Conservation (phyloP, 805 yeast species). For the Lipomyces oligophaga region DNA sequence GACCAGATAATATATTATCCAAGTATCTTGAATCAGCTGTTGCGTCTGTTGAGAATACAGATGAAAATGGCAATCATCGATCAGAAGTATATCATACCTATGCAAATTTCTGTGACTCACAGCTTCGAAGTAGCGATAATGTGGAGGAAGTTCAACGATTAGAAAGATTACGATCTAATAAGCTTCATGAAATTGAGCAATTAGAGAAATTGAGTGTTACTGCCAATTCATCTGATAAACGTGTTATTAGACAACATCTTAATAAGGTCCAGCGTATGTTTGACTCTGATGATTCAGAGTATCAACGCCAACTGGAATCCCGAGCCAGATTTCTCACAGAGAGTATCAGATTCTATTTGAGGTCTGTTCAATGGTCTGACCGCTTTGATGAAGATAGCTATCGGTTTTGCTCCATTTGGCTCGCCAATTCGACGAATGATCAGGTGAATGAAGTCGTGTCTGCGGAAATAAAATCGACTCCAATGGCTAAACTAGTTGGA, state of each 20-base stretch:
- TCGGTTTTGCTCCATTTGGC: conserved; percentile 79
- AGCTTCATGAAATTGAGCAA: conserved; percentile 40
- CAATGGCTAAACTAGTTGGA: conserved; percentile 60
- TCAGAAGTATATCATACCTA: conserved; percentile 49
- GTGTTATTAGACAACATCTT: conserved; percentile 45
- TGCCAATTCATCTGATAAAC: conserved; percentile 46
- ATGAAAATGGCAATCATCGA: conserved; percentile 39
- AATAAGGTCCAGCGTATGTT: conserved; percentile 35
- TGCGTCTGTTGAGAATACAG: conserved; percentile 28
- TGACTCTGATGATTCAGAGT: conserved; percentile 48
- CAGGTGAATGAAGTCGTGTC: conserved; percentile 45
- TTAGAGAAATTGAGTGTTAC: conserved; percentile 48
- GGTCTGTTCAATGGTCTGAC: conserved; percentile 47
- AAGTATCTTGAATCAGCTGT: conserved; percentile 53
- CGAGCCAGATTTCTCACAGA: conserved; percentile 46
- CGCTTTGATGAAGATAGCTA: conserved; percentile 56
- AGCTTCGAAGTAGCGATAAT: conserved; percentile 46
- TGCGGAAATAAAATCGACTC: conserved; percentile 43
- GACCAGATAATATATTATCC: conserved; percentile 54
- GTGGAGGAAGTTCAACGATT: conserved; percentile 46
- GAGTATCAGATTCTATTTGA: conserved; percentile 58
- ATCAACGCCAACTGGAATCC: conserved; percentile 41
- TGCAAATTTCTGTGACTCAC: conserved; percentile 72
- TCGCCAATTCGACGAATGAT: conserved; percentile 52
- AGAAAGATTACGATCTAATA: conserved; percentile 35